phyloP scores from a whole-genome alignment of 2,329 filamentous ascomycete species.

The Incumbomyces lentus region DNA sequence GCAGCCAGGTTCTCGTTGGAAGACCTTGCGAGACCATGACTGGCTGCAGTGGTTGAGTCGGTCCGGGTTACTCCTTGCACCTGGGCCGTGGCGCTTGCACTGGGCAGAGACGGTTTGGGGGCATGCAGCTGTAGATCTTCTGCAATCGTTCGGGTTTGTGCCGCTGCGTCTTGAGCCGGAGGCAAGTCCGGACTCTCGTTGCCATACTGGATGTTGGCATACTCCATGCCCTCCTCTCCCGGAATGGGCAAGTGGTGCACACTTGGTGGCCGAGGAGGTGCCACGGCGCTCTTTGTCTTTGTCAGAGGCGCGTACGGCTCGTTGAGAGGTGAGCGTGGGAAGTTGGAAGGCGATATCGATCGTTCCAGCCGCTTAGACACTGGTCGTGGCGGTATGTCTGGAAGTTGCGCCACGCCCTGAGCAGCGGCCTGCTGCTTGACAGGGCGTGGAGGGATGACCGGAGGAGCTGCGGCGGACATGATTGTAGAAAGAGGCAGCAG shows the following conservation, averaged over 20 bases:
- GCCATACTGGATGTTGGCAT: constrained; percentile 50
- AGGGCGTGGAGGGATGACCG: constrained; percentile 54
- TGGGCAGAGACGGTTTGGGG: constrained; percentile 75
- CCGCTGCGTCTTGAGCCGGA: constrained; percentile 37
- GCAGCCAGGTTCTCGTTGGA: constrained; percentile 41
- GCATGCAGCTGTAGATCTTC: constrained; percentile 79
- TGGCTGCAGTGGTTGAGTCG: constrained; percentile 75
- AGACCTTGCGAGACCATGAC: constrained; percentile 66
- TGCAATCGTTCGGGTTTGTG: constrained; percentile 67
- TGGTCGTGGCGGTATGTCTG: constrained; percentile 72
- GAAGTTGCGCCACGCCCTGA: constrained; percentile 42
- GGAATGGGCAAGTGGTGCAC: constrained; percentile 67
- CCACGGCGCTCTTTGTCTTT: constrained; percentile 19
- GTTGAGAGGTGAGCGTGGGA: constrained; percentile 77
- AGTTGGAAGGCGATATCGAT: constrained; percentile 67
- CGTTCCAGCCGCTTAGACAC: constrained; percentile 55
- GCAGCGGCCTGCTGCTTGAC: constrained; percentile 41
- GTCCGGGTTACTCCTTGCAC: constrained; percentile 80
- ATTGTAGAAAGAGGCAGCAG: constrained; percentile 16
- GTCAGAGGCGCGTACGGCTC: constrained; percentile 35
- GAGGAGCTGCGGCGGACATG: constrained; percentile 38
- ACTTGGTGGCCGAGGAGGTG: constrained; percentile 55
- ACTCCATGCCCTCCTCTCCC: constrained; percentile 84
- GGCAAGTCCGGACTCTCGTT: constrained; percentile 32
- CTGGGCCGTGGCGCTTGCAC: constrained; percentile 68